phyloP scores from a whole-genome alignment of 257 asterid species.

The Fraxinus anomala region DNA sequence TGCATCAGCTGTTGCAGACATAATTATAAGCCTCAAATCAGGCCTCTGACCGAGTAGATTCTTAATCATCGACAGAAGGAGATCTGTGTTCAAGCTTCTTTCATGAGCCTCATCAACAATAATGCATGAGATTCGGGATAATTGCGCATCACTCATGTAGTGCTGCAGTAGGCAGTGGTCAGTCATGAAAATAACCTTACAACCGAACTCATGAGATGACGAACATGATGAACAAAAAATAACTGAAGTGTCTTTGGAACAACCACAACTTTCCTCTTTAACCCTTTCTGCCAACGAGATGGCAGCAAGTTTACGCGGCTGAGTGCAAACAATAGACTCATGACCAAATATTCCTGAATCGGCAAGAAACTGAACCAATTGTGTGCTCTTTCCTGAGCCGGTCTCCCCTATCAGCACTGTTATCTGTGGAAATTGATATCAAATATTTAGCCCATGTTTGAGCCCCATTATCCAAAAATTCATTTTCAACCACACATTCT shows the following conservation, averaged over 20 bases:
- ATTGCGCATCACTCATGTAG: slow-evolving; percentile 68
- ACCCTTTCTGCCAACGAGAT: slow-evolving; percentile 77
- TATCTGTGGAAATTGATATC: slow-evolving; percentile 47
- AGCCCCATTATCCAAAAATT: no score
- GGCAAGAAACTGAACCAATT: slow-evolving; percentile 85
- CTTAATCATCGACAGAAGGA: slow-evolving; percentile 80
- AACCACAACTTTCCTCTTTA: slow-evolving; percentile 72
- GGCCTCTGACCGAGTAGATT: slow-evolving; percentile 64
- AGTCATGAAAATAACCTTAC: slow-evolving; percentile 71
- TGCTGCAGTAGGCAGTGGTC: slow-evolving; percentile 88
- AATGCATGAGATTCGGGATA: slow-evolving; percentile 74
- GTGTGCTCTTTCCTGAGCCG: slow-evolving; percentile 98
- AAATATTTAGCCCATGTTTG: neutral
- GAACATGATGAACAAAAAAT: slow-evolving; percentile 61
- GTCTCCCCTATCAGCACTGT: slow-evolving; percentile 87
- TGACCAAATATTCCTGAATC: slow-evolving; percentile 67
- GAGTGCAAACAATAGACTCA: slow-evolving; percentile 76
- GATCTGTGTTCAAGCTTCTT: slow-evolving; percentile 93
- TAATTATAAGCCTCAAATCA: slow-evolving; percentile 74
- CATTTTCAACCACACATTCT: no score
- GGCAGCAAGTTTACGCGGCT: slow-evolving; percentile 97
- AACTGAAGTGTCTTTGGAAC: slow-evolving; percentile 50
- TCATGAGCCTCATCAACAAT: slow-evolving; percentile 97
- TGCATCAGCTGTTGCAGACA: slow-evolving; percentile 98
- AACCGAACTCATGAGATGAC: slow-evolving; percentile 49